A percentile compares a stretch with the other conserved stretches of the same genome.
phyloP scores from a whole-genome alignment of 306 rosid genomes.

The Ormosia semicastrata region DNA sequence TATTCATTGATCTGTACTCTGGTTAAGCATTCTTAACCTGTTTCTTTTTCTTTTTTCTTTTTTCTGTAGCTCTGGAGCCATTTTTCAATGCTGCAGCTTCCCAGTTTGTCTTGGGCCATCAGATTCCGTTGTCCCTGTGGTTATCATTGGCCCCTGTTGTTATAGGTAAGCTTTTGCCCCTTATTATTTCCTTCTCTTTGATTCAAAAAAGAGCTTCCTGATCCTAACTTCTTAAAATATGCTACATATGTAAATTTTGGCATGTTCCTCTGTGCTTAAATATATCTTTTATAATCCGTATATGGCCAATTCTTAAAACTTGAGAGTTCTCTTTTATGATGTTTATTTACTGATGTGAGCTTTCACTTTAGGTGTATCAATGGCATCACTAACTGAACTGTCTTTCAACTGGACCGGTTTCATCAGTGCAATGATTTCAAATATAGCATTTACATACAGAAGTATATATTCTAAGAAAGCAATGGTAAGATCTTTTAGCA shows the following conservation, averaged over 20 bases:
- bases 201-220: background rate
- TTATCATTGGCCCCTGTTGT: constrained; percentile 80
- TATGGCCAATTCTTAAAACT: background rate
- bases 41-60: background rate
- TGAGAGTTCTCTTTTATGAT: background rate
- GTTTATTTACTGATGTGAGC: constrained; percentile 3
- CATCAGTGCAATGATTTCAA: constrained; percentile 74
- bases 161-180: constrained; percentile 42
- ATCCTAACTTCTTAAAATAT: background rate
- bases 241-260: background rate
- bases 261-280: background rate
- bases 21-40: background rate
- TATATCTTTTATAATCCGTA: background rate
- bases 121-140: constrained; percentile 68
- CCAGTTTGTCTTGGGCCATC: constrained; percentile 70
- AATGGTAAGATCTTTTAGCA: constrained; percentile 49
- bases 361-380: constrained; percentile 62
- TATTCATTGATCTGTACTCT: background rate
- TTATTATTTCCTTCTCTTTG: background rate
- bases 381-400: constrained; percentile 78
- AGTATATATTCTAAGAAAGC: constrained; percentile 79
- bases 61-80: constrained; percentile 65
- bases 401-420: constrained; percentile 83
- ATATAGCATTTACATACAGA: constrained; percentile 75
- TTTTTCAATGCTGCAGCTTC: constrained; percentile 82